Evolutionary conservation across 2,329 filamentous ascomycete genomes (phyloP).

Genomic region (Fusarium mangiferae): DNA sequence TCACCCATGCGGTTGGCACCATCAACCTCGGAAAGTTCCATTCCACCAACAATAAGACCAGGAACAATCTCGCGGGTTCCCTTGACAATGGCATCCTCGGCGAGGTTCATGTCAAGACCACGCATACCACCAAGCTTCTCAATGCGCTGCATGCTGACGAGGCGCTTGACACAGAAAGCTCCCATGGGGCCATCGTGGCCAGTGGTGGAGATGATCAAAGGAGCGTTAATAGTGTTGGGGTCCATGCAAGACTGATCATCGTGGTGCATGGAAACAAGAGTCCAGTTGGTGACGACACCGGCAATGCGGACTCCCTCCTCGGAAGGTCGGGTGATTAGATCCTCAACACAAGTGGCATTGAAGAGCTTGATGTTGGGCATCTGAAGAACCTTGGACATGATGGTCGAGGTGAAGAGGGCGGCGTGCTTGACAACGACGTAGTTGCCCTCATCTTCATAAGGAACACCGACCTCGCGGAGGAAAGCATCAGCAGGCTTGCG

Average conservation of each 20-base stretch:
- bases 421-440: constrained; percentile 96
- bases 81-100: constrained; percentile 95
- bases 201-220: constrained; percentile 87
- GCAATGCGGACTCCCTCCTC: constrained; percentile 74
- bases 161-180: constrained; percentile 89
- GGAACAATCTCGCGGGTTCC: constrained; percentile 87
- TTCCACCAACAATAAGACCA: constrained; percentile 91
- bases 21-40: constrained; percentile 92
- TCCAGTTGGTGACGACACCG: constrained; percentile 97
- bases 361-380: constrained; percentile 96
- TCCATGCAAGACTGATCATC: constrained; percentile 96
- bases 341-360: constrained; percentile 93
- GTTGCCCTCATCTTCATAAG: constrained; percentile 87
- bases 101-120: constrained; percentile 89
- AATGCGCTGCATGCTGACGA: constrained; percentile 87
- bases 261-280: constrained; percentile 86
- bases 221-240: constrained; percentile 95
- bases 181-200: constrained; percentile 93
- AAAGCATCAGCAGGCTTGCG: constrained; percentile 91
- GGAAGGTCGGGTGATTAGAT: constrained; percentile 83
- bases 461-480: constrained; percentile 81
- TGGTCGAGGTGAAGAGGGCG: constrained; percentile 88
- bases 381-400: constrained; percentile 82
- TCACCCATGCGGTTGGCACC: constrained; percentile 89
- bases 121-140: constrained; percentile 91